Evolutionary conservation across 2,329 filamentous ascomycete genomes (phyloP).

Genomic region (Annulohypoxylon truncatum): DNA sequence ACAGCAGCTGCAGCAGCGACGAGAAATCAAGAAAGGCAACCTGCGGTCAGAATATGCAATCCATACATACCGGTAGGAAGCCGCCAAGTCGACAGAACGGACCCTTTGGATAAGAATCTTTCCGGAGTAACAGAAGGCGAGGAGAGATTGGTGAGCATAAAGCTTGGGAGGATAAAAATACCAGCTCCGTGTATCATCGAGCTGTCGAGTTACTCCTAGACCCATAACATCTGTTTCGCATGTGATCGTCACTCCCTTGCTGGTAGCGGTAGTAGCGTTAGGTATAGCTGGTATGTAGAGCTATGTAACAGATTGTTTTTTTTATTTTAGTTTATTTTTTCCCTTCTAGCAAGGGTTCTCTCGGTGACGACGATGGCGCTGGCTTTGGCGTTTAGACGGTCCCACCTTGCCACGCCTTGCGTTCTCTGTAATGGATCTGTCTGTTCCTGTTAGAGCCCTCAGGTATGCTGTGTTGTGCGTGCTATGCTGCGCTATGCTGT

Average conservation of each 20-base stretch:
- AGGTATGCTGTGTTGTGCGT: neutral
- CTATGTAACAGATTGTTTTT: too few species aligned
- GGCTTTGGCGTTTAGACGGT: constrained; percentile 24
- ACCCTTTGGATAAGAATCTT: neutral
- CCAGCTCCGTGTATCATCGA: constrained; percentile 28
- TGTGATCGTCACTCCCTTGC: constrained; percentile 23
- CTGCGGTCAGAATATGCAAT: neutral
- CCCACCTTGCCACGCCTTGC: constrained; percentile 16
- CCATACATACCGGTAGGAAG: neutral
- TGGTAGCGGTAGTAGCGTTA: neutral
- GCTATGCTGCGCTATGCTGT: neutral
- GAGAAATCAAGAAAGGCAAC: neutral
- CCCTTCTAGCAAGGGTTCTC: constrained; percentile 7
- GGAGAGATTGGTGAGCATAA: constrained; percentile 18
- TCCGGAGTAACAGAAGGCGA: neutral
- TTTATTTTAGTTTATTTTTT: neutral
- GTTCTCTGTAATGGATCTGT: neutral
- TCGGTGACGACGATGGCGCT: constrained; percentile 30
- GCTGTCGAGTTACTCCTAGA: constrained; percentile 25
- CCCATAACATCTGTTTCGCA: constrained; percentile 39
- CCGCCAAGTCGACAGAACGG: neutral
- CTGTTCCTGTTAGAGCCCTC: neutral
- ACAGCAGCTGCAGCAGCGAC: neutral
- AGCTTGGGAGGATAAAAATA: constrained; percentile 34
- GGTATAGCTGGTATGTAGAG: too few species aligned